Evolutionary conservation across 2,329 filamentous ascomycete genomes (phyloP).

Genomic region (Sporothrix protearum): DNA sequence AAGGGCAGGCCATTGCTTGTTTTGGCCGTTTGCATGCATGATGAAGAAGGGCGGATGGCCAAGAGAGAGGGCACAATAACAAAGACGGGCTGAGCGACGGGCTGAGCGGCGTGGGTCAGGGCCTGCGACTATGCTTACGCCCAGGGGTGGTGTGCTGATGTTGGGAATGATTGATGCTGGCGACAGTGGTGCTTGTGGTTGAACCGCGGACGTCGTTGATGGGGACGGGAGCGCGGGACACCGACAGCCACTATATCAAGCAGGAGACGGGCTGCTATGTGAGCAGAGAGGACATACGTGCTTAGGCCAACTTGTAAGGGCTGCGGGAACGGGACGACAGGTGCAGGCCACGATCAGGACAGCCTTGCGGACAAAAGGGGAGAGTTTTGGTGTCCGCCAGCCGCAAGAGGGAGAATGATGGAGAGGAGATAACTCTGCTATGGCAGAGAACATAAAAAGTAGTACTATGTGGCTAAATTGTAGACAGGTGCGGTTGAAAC

Average conservation of each 20-base stretch:
- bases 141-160: background rate
- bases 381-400: too few relatives aligned
- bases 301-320: background rate
- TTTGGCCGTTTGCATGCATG: background rate
- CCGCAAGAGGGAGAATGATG: background rate
- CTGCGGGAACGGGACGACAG: background rate
- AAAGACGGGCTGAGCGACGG: background rate
- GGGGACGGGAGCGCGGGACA: constrained; percentile 13
- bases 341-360: background rate
- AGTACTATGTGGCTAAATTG: background rate
- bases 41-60: background rate
- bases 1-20: constrained; percentile 9
- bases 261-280: background rate
- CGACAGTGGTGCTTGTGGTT: background rate
- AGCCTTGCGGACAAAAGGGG: constrained; percentile 19
- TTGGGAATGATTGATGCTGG: background rate
- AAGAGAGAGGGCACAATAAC: background rate
- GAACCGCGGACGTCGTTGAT: background rate
- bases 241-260: constrained; percentile 15
- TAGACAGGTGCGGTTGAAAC: background rate
- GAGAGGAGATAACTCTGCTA: background rate
- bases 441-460: background rate
- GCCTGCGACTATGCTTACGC: constrained; percentile 1
- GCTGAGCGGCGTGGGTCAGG: background rate
- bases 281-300: constrained; percentile 1